Base-by-base conservation (phyloP, 768 basidiomycete species). In the Psilocybe azurescens region DNA sequence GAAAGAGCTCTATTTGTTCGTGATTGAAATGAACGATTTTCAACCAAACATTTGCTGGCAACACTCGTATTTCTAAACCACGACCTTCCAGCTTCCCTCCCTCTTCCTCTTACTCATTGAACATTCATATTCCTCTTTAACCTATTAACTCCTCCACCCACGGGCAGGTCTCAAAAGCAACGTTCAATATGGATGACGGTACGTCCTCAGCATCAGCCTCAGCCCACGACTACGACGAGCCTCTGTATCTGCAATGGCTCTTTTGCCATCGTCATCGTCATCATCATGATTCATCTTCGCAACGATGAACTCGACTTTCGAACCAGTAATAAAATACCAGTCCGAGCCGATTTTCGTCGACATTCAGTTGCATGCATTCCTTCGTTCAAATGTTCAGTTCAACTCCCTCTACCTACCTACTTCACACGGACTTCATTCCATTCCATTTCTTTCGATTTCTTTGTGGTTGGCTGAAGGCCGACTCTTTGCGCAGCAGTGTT, bases 191-290 rank as follows among this genome's bases (percentile, higher is more conserved):
- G 81, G 81, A 83, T 81, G 80, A 90, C 87, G 89, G 89, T 90
- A 90, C 89, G 89, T 90, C 80, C 74, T 83, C 89, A 89, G 82
- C 89, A 88, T 88, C 86, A 84, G 79, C 87, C 41, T 44, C 41
- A 44, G 41, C n/a, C 41, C 79, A 81, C 88, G 81, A 78, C 87
- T 76, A 79, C 88, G 80, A 79, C 86, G 74, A 81, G 75, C 77
- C 41, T 44, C 41, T n/a, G n/a, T 14, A 39, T 78, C 78, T 80
- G 69, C 75, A 71, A 74, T 78, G 76, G 62, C 77, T 71, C 74
- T 79, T 75, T 77, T 71, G 70, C 14, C 41, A 13, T 14, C 11
- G 14, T 44, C 41, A 14, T 44, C 11, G n/a, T 44, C 41, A 44
- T 44, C 41, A 13, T 39, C 38, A 39, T 39, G 24, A 24, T 24